A percentile compares a stretch with the other conserved stretches of the same genome.
These are phyloP conservation scores for Bipolaris gigantea DNA, from an alignment of 2,329 filamentous ascomycete genomes.

Conservation along the genomic window DNA sequence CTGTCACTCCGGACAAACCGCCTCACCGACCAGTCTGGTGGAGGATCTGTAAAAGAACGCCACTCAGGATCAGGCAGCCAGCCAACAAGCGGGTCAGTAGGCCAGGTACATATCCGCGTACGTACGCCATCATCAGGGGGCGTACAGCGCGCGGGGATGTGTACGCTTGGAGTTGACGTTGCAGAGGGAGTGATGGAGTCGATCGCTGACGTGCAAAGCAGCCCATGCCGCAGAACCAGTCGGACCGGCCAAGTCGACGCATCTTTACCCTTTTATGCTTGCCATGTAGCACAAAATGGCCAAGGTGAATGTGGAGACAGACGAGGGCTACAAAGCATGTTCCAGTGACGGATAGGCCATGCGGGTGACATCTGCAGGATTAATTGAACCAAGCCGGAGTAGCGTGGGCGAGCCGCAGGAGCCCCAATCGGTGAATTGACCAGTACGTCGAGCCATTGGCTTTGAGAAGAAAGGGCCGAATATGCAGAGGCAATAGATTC, in stretches of 20 bases:
- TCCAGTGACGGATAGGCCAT: constrained; percentile 38
- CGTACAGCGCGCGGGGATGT: constrained; percentile 35
- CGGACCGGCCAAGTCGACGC: constrained; percentile 24
- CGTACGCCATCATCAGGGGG: constrained; percentile 26
- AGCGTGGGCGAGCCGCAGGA: constrained; percentile 27
- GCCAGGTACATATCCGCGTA: constrained; percentile 30
- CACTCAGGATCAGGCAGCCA: constrained; percentile 21
- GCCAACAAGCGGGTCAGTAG: constrained; percentile 34
- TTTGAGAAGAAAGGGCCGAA: constrained; percentile 8
- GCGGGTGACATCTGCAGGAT: constrained; percentile 46
- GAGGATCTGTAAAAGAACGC: constrained; percentile 12
- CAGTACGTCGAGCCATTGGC: constrained; percentile 9
- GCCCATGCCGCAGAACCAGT: constrained; percentile 22
- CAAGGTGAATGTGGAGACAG: constrained; percentile 26
- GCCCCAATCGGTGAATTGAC: constrained; percentile 20
- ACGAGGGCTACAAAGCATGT: constrained; percentile 32
- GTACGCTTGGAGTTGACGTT: constrained; percentile 35
- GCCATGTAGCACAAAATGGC: constrained; percentile 35
- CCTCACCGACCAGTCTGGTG: constrained; percentile 29
- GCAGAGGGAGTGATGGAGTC: constrained; percentile 36
- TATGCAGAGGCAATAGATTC: constrained; percentile 1
- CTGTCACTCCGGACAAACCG: constrained; percentile 1
- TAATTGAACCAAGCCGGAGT: constrained; percentile 31
- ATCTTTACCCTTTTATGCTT: constrained; percentile 37
- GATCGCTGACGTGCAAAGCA: constrained; percentile 29